Conservation (phyloP, 2,329 filamentous ascomycete genomes). For the Trichoderma koningii region DNA sequence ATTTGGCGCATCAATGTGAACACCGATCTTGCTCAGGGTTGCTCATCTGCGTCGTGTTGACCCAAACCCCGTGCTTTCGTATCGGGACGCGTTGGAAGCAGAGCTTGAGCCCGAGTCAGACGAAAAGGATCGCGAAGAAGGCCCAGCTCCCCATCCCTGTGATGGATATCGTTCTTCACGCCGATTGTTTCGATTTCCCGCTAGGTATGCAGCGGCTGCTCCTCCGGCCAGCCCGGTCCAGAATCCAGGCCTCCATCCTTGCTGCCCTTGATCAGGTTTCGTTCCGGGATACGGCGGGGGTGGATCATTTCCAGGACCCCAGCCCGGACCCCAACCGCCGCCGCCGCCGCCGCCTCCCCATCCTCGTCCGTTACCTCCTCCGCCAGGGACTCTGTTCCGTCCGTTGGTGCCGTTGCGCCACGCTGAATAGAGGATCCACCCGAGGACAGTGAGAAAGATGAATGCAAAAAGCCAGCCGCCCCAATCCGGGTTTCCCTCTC, state of each 20-base stretch:
- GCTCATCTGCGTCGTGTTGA: slow-evolving; percentile 62
- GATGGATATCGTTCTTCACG: slow-evolving; percentile 37
- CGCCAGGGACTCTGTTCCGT: slow-evolving; percentile 35
- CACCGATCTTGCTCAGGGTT: background rate
- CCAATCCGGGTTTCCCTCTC: slow-evolving; percentile 39
- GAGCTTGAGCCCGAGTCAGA: slow-evolving; percentile 36
- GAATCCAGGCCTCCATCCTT: slow-evolving; percentile 69
- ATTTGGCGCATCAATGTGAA: background rate
- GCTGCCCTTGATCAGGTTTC: slow-evolving; percentile 37
- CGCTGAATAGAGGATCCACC: slow-evolving; percentile 64
- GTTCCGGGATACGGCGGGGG: slow-evolving; percentile 51
- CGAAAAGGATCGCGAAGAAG: slow-evolving; percentile 34
- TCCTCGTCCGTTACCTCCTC: slow-evolving; percentile 32
- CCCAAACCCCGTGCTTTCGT: slow-evolving; percentile 73
- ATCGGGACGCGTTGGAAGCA: slow-evolving; percentile 48
- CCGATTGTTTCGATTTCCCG: slow-evolving; percentile 39
- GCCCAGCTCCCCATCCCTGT: slow-evolving; percentile 34
- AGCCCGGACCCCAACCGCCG: slow-evolving; percentile 44
- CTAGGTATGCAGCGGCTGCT: slow-evolving; percentile 67
- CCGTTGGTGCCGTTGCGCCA: slow-evolving; percentile 33
- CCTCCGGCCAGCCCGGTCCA: slow-evolving; percentile 71
- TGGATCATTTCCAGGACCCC: slow-evolving; percentile 51
- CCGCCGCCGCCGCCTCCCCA: slow-evolving; percentile 45
- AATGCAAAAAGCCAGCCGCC: slow-evolving; percentile 57
- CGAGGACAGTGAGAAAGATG: slow-evolving; percentile 61